Conservation (phyloP, 164 flowering plant species). For the Macadamia tetraphylla region DNA sequence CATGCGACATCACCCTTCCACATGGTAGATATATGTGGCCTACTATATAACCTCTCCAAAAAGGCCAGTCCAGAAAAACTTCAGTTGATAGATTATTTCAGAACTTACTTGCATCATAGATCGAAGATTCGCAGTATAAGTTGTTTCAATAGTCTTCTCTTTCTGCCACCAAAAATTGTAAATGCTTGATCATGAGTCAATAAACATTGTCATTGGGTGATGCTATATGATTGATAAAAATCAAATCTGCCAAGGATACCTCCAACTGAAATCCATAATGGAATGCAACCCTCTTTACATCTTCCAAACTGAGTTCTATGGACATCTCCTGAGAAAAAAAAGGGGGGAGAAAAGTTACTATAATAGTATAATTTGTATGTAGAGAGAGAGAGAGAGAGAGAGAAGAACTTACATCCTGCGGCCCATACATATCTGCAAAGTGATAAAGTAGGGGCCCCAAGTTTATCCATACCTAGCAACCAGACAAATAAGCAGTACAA, state of each 20-base stretch:
- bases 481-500: conserved; percentile 7
- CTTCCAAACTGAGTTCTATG: conserved; percentile 91
- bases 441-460: conserved; percentile 97
- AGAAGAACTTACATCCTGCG: conserved; percentile 65
- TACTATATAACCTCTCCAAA: no score
- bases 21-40: not conserved
- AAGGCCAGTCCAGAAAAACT: no score
- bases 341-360: not conserved
- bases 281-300: conserved; percentile 77
- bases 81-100: no score
- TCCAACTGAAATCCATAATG: conserved; percentile 70
- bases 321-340: conserved; percentile 72
- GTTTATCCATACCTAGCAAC: conserved; percentile 86
- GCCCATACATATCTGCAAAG: conserved; percentile 85
- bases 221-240: conserved; percentile 2
- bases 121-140: conserved; percentile 77
- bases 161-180: conserved; percentile 40
- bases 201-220: not conserved
- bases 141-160: conserved; percentile 75
- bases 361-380: not conserved
- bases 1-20: not conserved
- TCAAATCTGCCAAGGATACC: conserved; percentile 32
- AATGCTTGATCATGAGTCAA: not conserved
- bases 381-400: not conserved
- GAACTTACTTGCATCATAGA: conserved; percentile 93